These are phyloP conservation scores for Alternaria sp. DNA, from an alignment of 2,329 filamentous ascomycete species.

Conservation along the genomic window DNA sequence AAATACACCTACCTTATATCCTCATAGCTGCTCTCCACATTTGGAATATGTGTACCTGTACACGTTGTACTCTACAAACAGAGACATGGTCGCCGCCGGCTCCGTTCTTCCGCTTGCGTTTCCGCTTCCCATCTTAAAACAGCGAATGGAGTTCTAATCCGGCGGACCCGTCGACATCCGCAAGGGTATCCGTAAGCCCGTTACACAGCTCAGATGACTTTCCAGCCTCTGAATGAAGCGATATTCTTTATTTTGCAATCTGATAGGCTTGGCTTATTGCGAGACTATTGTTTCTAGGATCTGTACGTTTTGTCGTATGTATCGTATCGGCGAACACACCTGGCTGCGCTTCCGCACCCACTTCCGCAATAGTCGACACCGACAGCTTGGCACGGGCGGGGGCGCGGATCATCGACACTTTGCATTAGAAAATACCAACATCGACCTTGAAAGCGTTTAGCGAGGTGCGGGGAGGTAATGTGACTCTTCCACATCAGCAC, in stretches of 20 bases:
- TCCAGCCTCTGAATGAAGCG: background rate
- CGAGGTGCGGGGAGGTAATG: background rate
- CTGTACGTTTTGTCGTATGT: background rate
- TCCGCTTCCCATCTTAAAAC: background rate
- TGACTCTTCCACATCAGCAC: background rate
- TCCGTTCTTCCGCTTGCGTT: background rate
- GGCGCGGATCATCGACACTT: background rate
- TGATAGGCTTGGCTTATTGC: background rate
- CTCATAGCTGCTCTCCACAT: background rate
- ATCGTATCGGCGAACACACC: background rate
- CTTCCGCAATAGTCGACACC: conserved; percentile 9
- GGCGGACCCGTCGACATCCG: background rate
- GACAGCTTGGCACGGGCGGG: conserved; percentile 2
- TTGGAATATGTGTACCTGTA: background rate
- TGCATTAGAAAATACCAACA: background rate
- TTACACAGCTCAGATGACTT: background rate
- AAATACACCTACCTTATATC: background rate
- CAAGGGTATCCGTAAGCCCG: background rate
- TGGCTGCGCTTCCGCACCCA: conserved; percentile 11
- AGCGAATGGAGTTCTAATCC: background rate
- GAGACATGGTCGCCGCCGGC: background rate
- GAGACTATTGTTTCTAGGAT: background rate
- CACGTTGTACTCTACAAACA: background rate
- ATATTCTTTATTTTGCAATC: background rate
- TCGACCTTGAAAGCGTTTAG: background rate